Base-by-base conservation (phyloP, 495 filamentous ascomycete genomes). In the Podospora pseudoanserina region DNA sequence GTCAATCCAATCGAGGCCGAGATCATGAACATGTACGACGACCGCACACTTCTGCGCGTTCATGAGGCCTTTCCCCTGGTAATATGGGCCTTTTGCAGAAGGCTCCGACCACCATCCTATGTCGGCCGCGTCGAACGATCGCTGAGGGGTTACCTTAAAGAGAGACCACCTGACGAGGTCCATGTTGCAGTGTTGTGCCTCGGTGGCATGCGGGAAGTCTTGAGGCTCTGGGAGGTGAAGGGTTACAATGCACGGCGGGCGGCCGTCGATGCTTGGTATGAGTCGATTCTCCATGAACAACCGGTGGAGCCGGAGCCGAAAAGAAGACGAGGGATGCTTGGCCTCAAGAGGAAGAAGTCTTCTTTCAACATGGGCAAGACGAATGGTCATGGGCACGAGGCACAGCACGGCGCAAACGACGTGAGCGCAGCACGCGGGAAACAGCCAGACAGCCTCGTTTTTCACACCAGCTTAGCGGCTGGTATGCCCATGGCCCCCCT, bases 221-320 rank as follows among this genome's bases (percentile, higher is more conserved):
- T 86, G 65, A 75, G 79, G 66, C 81, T 87, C 44, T 87, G 85
- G 85, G 84, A 87, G 67, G 81, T 84, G 3, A 86, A 87, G 65
- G 84, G 84, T 26, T 87, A 87, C 72, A 87, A 86, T 69, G 72
- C 78, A 19, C 78, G 85, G 28, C 81, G 83, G 64, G 79, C 76
- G 19, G 79, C 81, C 18, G 84, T 87, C 18, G 85, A 87, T 69
- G 73, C 65, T 16, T 87, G 85, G 85, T 87, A 83, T 71, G 76
- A 75, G 15, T 79, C 79, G 34, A 73, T 87, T 19, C 75, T 77
- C 15, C 77, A 73, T 34, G 83, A 81, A 27, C 39, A 49, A 49
- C 68, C 79, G 9, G 68, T 77, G 5, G 79, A 85, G 64, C 66
- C 76, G 16, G 76, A 76, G 19, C 66, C 78, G 11, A 85, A 84